A percentile compares a stretch with the other conserved stretches of the same genome.
Evolutionary conservation across 192 early-diverging fungal genomes (phyloP).

Genomic region (Phlyctochytrium planicorne): DNA sequence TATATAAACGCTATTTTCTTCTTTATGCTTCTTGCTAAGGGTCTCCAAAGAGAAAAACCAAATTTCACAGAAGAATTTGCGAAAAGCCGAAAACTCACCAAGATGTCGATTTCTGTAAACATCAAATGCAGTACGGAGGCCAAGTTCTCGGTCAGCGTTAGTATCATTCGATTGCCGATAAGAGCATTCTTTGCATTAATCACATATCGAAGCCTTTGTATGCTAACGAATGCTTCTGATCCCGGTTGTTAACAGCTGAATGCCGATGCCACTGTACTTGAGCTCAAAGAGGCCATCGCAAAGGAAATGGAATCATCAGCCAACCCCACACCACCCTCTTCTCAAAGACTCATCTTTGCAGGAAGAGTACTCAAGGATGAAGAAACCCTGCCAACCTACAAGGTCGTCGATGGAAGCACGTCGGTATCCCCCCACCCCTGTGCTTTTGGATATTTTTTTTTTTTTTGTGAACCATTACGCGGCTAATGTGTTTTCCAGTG

Average conservation of each 20-base stretch:
- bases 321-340: constrained; percentile 53
- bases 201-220: not conserved
- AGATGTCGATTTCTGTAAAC: constrained; percentile 66
- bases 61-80: no score
- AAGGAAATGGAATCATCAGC: constrained; percentile 46
- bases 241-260: constrained; percentile 25
- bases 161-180: constrained; percentile 10
- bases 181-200: not conserved
- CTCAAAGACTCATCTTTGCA: constrained; percentile 89
- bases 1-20: no score
- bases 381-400: constrained; percentile 74
- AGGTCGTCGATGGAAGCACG: constrained; percentile 83
- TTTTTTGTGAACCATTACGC: not conserved
- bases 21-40: no score
- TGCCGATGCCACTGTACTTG: constrained; percentile 64
- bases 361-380: constrained; percentile 92
- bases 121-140: constrained; percentile 75
- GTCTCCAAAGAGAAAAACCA: no score
- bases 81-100: constrained; percentile 29
- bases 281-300: constrained; percentile 77
- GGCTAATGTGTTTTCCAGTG: constrained; percentile 28
- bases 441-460: not conserved
- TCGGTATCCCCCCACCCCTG: constrained; percentile 14
- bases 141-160: constrained; percentile 65
- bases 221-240: not conserved